These are phyloP conservation scores for Ustilago loliicola DNA, from an alignment of 1,284 basidiomycete species.

Conservation along the genomic window DNA sequence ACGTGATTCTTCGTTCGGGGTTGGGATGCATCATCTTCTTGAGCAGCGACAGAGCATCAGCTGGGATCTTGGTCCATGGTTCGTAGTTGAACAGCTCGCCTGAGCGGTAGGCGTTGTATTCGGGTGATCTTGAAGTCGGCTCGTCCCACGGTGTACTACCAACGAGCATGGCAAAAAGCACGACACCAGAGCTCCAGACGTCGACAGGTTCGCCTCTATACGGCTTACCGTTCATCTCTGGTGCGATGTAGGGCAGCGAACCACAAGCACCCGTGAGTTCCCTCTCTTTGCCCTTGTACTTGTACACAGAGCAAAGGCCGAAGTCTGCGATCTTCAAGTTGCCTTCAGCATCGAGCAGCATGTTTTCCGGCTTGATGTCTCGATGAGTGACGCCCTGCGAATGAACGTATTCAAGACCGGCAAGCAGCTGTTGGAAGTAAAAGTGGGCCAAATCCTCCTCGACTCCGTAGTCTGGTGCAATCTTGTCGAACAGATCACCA, in stretches of 20 bases:
- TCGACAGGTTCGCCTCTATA: slow-evolving; percentile 94
- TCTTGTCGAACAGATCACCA: slow-evolving; percentile 98
- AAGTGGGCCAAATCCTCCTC: slow-evolving; percentile 88
- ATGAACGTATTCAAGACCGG: slow-evolving; percentile 83
- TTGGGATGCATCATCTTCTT: slow-evolving; percentile 66
- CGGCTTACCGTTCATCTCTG: slow-evolving; percentile 76
- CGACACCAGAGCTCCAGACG: slow-evolving; percentile 94
- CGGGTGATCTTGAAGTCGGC: slow-evolving; percentile 82
- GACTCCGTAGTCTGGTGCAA: slow-evolving; percentile 86
- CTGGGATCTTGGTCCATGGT: slow-evolving; percentile 84
- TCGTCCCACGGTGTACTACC: slow-evolving; percentile 99
- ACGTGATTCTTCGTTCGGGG: slow-evolving; percentile 56
- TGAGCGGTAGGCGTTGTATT: slow-evolving; percentile 81
- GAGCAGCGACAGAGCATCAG: slow-evolving; percentile 73
- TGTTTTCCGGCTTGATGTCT: slow-evolving; percentile 73
- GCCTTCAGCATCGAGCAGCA: slow-evolving; percentile 74
- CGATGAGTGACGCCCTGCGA: slow-evolving; percentile 74
- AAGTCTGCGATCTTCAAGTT: slow-evolving; percentile 93
- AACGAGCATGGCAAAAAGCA: slow-evolving; percentile 89
- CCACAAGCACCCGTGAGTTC: slow-evolving; percentile 77
- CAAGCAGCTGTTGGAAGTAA: slow-evolving; percentile 89
- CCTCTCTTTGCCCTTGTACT: slow-evolving; percentile 83
- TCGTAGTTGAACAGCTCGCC: slow-evolving; percentile 79
- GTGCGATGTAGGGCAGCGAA: slow-evolving; percentile 93
- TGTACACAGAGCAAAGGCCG: slow-evolving; percentile 91